Conservation (phyloP, 768 basidiomycete species). For the Agaricus sinodeliciosus region DNA sequence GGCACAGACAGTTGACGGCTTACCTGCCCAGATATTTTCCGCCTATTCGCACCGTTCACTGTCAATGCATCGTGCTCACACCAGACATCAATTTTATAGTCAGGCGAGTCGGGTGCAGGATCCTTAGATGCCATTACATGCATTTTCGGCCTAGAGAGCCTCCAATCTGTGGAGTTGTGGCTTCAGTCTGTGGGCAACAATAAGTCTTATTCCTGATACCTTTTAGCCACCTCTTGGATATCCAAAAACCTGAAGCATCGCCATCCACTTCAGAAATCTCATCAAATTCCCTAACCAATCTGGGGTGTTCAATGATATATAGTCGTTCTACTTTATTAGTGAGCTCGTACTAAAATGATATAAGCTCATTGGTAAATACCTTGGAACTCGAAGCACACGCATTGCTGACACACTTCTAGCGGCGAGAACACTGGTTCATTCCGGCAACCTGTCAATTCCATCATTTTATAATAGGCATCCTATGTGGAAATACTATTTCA, state of each 20-base stretch:
- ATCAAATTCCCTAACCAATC: constrained; percentile 53
- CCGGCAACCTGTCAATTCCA: constrained; percentile 34
- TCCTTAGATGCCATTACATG: constrained; percentile 52
- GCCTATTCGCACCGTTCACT: constrained; percentile 47
- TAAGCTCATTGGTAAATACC: constrained; percentile 31
- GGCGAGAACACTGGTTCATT: constrained; percentile 43
- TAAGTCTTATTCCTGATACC: constrained; percentile 33
- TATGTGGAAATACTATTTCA: constrained; percentile 16
- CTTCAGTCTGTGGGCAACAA: constrained; percentile 3
- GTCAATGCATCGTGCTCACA: constrained; percentile 69
- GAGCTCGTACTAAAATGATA: not conserved
- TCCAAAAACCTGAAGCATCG: constrained; percentile 51
- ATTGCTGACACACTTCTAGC: constrained; percentile 52
- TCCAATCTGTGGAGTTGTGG: constrained; percentile 54
- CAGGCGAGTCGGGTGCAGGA: constrained; percentile 56
- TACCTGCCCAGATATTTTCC: constrained; percentile 58
- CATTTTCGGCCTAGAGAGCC: constrained; percentile 67
- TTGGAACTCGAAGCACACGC: constrained; percentile 49
- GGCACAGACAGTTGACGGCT: constrained; percentile 7
- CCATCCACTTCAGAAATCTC: constrained; percentile 36
- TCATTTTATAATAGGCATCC: constrained; percentile 39
- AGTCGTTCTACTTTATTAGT: constrained; percentile 43
- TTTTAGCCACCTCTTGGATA: constrained; percentile 76
- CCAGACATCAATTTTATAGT: constrained; percentile 51
- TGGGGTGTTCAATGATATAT: constrained; percentile 65